These are phyloP conservation scores for Ophiostoma novo-ulmi DNA, from an alignment of 2,329 filamentous ascomycete species.

Conservation along the genomic window DNA sequence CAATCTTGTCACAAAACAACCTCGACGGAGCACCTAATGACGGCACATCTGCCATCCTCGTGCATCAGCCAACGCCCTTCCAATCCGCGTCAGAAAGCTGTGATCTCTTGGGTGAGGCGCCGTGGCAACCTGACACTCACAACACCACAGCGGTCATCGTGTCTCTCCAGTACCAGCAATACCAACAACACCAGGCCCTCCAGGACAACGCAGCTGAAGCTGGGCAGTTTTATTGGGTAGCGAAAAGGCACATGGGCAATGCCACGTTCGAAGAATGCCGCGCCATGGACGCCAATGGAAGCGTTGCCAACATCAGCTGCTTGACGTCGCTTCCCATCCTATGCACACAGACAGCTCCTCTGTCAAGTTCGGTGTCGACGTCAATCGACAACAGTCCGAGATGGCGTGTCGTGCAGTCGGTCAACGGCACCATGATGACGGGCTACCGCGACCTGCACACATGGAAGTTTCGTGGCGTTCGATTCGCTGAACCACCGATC, in stretches of 20 bases:
- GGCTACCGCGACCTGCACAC: conserved; percentile 35
- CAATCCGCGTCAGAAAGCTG: conserved; percentile 20
- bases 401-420: conserved; percentile 31
- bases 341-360: conserved; percentile 34
- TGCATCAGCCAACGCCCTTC: conserved; percentile 24
- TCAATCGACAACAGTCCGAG: conserved; percentile 26
- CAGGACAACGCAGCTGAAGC: conserved; percentile 22
- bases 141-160: conserved; percentile 27
- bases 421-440: conserved; percentile 30
- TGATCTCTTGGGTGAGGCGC: conserved; percentile 24
- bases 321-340: conserved; percentile 30
- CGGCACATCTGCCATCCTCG: conserved; percentile 25
- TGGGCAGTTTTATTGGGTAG: conserved; percentile 31
- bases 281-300: conserved; percentile 34
- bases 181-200: neutral
- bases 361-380: conserved; percentile 28
- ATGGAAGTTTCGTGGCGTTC: conserved; percentile 36
- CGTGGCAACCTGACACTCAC: conserved; percentile 28
- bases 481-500: conserved; percentile 30
- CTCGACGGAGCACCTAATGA: conserved; percentile 19
- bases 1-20: conserved; percentile 19
- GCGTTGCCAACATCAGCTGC: conserved; percentile 36
- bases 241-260: conserved; percentile 19
- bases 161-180: conserved; percentile 30
- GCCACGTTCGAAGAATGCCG: conserved; percentile 27